These are phyloP conservation scores for Chalaropsis ovoidea DNA, from an alignment of 2,329 filamentous ascomycete genomes.

Conservation along the genomic window DNA sequence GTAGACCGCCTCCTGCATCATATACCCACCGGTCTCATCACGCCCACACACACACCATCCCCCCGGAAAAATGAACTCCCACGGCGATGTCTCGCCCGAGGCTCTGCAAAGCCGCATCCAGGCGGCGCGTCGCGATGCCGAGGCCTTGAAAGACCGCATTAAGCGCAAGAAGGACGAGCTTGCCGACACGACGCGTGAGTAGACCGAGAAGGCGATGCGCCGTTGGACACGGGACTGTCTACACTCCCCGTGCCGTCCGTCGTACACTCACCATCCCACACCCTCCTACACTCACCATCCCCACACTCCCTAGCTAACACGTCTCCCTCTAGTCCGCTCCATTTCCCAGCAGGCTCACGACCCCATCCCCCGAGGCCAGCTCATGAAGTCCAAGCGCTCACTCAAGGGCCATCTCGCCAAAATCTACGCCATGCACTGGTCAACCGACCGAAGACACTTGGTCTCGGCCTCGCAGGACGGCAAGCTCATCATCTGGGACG, in stretches of 20 bases:
- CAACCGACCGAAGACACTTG: conserved; percentile 90
- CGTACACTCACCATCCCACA: no score
- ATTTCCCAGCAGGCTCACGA: conserved; percentile 90
- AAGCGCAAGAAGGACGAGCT: conserved; percentile 99
- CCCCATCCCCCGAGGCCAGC: conserved; percentile 73
- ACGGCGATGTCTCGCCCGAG: conserved; percentile 58
- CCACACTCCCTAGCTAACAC: neutral
- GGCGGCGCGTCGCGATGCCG: conserved; percentile 89
- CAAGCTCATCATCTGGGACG: conserved; percentile 99
- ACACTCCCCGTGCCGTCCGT: no score
- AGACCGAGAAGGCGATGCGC: neutral
- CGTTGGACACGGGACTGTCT: neutral
- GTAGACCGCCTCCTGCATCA: neutral
- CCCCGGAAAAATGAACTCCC: conserved; percentile 43
- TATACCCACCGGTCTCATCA: neutral
- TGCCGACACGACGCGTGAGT: conserved; percentile 92
- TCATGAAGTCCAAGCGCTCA: conserved; percentile 96
- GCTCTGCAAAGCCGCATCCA: conserved; percentile 89
- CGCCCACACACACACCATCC: neutral
- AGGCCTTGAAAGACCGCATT: conserved; percentile 95
- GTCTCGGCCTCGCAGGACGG: conserved; percentile 97
- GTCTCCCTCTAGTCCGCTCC: conserved; percentile 64
- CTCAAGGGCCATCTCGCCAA: conserved; percentile 97
- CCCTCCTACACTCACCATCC: no score
- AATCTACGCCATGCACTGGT: conserved; percentile 99